phyloP scores from a whole-genome alignment of 2,329 filamentous ascomycete species.

The Colletotrichum lupini region DNA sequence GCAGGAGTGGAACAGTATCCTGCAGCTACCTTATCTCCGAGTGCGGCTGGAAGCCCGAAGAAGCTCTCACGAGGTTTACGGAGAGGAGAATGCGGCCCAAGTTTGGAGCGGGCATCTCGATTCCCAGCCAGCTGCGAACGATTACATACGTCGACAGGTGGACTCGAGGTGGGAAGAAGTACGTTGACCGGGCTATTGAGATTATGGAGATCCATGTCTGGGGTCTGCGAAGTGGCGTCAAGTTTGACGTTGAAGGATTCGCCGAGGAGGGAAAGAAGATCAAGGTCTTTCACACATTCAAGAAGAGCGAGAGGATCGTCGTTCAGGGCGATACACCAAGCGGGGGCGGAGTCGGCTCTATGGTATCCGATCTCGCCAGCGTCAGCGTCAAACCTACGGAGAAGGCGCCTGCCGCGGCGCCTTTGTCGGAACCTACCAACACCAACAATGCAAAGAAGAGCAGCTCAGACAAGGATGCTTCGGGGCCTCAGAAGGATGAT shows the following conservation, averaged over 20 bases:
- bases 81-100: constrained; percentile 87
- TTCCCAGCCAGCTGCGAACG: constrained; percentile 91
- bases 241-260: constrained; percentile 86
- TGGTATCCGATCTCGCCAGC: constrained; percentile 65
- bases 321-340: constrained; percentile 68
- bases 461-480: constrained; percentile 23
- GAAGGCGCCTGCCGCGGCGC: constrained; percentile 51
- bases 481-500: background rate
- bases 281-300: constrained; percentile 84
- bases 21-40: constrained; percentile 93
- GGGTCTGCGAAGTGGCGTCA: constrained; percentile 89
- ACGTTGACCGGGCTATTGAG: constrained; percentile 85
- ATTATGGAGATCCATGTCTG: constrained; percentile 90
- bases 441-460: constrained; percentile 33
- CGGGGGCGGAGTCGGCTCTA: constrained; percentile 59
- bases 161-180: constrained; percentile 79
- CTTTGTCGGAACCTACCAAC: constrained; percentile 43
- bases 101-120: constrained; percentile 91
- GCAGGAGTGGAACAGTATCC: constrained; percentile 86
- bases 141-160: constrained; percentile 90
- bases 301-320: constrained; percentile 75
- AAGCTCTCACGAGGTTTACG: constrained; percentile 72
- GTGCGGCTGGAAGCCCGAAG: constrained; percentile 69
- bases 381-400: constrained; percentile 45
- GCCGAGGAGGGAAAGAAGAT: constrained; percentile 91